A percentile compares a stretch with the other conserved stretches of the same genome.
Conservation (phyloP, 2,329 filamentous ascomycete genomes). For the Didymella glomerata region DNA sequence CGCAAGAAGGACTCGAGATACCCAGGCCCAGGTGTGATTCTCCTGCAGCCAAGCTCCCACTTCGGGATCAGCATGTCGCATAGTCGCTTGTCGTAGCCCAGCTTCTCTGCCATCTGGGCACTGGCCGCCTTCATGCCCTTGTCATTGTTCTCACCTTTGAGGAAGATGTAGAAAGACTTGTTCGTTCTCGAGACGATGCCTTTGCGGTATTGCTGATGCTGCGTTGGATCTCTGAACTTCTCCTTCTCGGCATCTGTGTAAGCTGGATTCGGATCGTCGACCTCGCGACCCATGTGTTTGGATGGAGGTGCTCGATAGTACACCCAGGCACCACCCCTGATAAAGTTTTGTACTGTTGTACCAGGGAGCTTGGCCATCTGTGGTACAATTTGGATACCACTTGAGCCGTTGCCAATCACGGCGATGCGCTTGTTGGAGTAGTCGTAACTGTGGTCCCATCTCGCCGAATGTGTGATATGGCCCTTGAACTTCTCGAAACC, state of each 20-base stretch:
- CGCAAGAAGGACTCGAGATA: constrained; percentile 59
- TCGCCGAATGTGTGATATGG: constrained; percentile 62
- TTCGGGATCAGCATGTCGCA: constrained; percentile 36
- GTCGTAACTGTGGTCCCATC: constrained; percentile 58
- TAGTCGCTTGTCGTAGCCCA: constrained; percentile 25
- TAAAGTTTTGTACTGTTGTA: background rate
- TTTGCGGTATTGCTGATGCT: constrained; percentile 29
- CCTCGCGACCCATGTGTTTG: constrained; percentile 34
- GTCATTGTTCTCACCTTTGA: constrained; percentile 32
- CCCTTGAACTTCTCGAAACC: constrained; percentile 59
- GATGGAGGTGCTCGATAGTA: constrained; percentile 32
- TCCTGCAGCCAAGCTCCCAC: constrained; percentile 40
- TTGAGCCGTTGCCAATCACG: background rate
- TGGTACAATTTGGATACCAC: background rate
- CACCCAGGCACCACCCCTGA: constrained; percentile 25
- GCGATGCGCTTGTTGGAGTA: constrained; percentile 25
- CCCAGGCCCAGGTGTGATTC: constrained; percentile 58
- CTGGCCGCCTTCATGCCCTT: background rate
- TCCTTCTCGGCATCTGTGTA: constrained; percentile 32
- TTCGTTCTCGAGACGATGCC: constrained; percentile 32
- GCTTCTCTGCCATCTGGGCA: constrained; percentile 17
- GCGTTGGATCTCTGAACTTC: constrained; percentile 28
- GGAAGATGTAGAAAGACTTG: constrained; percentile 34
- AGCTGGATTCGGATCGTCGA: constrained; percentile 32
- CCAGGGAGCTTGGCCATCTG: background rate